Evolutionary conservation across 2,329 filamentous ascomycete genomes (phyloP).

Genomic region (Periglandula ipomoeae): DNA sequence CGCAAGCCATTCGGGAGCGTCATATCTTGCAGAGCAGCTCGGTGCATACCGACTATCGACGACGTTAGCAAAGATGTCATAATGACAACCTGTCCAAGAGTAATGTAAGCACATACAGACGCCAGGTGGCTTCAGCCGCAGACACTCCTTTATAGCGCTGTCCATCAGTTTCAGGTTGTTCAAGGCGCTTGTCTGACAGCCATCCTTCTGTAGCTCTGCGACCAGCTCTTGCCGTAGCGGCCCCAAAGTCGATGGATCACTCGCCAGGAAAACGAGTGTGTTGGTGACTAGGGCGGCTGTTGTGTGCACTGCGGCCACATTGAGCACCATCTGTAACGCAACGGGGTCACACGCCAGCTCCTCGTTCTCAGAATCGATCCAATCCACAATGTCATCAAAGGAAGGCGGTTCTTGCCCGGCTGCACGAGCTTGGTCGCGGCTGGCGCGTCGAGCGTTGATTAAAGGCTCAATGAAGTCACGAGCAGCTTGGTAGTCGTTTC

Average conservation of each 20-base stretch:
- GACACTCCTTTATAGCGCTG: conserved; percentile 9
- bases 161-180: conserved; percentile 9
- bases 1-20: conserved; percentile 3
- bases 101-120: conserved; percentile 5
- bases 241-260: conserved; percentile 2
- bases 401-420: background rate
- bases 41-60: conserved; percentile 8
- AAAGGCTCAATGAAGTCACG: conserved; percentile 9
- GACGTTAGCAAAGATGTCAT: background rate
- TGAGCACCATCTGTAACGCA: conserved; percentile 10
- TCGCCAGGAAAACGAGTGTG: conserved; percentile 7
- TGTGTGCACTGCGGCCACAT: conserved; percentile 9
- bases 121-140: conserved; percentile 8
- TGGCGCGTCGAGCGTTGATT: conserved; percentile 6
- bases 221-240: conserved; percentile 6
- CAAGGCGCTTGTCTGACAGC: conserved; percentile 7
- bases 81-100: background rate
- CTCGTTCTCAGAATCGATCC: conserved; percentile 10
- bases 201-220: conserved; percentile 2
- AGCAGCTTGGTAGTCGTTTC: conserved; percentile 7
- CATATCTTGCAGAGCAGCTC: conserved; percentile 8
- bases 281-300: conserved; percentile 9
- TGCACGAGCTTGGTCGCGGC: conserved; percentile 1
- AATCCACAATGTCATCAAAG: conserved; percentile 10
- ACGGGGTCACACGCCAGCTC: conserved; percentile 9